Percentiles rank a stretch among this genome's conserved stretches.
Conservation (phyloP, 129 eudicot genomes). For the Gnaphalium uliginosum region DNA sequence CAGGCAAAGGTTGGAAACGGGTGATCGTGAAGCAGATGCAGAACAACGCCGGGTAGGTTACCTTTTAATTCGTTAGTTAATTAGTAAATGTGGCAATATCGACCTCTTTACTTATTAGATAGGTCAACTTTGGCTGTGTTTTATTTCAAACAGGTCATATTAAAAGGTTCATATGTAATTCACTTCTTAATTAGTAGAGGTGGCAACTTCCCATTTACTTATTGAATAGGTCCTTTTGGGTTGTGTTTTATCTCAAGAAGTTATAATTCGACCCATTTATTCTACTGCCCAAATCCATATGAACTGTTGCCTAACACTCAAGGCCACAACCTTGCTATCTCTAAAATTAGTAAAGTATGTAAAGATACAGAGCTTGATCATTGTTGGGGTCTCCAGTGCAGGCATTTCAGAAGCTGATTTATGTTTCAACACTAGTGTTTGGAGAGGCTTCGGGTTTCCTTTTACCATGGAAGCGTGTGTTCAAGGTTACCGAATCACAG, state of each 20-base stretch:
- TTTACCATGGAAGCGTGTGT: slow-evolving; percentile 98
- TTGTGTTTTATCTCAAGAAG: not conserved
- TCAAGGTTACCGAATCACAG: slow-evolving; percentile 93
- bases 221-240: too few species aligned
- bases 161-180: not conserved
- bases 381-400: slow-evolving; percentile 64
- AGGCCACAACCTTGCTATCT: not conserved
- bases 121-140: slow-evolving; percentile 8
- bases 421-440: slow-evolving; percentile 92
- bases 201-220: not conserved
- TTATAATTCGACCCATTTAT: not conserved
- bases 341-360: not conserved
- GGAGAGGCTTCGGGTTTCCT: slow-evolving; percentile 95
- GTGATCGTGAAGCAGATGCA: slow-evolving; percentile 77
- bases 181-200: not conserved
- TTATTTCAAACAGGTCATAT: not conserved
- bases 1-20: slow-evolving; percentile 96
- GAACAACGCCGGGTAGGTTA: slow-evolving; percentile 88
- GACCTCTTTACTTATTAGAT: not conserved
- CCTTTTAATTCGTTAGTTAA: slow-evolving; percentile 7
- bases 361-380: slow-evolving; percentile 65
- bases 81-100: not conserved
- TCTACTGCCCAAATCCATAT: not conserved
- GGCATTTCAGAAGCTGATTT: slow-evolving; percentile 99
- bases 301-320: not conserved